Evolutionary conservation across 1,284 basidiomycete genomes (phyloP), one percentile per base, ranked within the genome.

Genomic region (Trichosporon sp.): DNA sequence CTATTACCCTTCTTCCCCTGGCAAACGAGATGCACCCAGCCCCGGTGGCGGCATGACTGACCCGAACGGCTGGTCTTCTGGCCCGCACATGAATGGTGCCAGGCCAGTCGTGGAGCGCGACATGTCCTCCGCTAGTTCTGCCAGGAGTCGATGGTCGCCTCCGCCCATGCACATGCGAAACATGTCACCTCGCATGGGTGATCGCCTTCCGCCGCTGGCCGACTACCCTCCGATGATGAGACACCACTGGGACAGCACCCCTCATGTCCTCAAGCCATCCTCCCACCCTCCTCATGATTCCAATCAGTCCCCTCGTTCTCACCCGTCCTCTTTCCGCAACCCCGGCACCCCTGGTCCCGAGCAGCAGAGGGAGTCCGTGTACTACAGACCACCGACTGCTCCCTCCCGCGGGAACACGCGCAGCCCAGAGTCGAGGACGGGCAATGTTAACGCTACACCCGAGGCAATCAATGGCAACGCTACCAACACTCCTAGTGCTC

Each of bases 201-300:
- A 69, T 56, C 70, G 77, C 26, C 67, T 76, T 32, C 75, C 75
- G 14, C 68, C 77, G 8, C 66, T 77, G 1, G 68, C 72, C 32
- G 74, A 77, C 64, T 71, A 71, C 19, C 66, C 64, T 7, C 64
- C 59, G 1, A 63, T 63, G 59, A 35, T 35, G 31, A 35, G 59
- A 21, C 59, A 63, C 14, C 59, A 63, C 59, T 63, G 59, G 59
- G 59, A 63, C 59, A 63, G 14, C 32, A 35, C 31, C 7, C 59
- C 71, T 0, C 69, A 69, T 54, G 46, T 63, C 61, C 69, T 76
- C 14, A 72, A 71, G 51, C 51, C 51, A 10, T 70, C 73, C 14
- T 67, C 75, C 1, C 54, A 72, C 10, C 66, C 59, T 1, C 12
- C 59, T 14, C 59, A 35, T 14, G 59, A 63, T 5, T 5, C 59